phyloP scores from a whole-genome alignment of 192 early-diverging fungal species.

The Polychytrium aggregatum region DNA sequence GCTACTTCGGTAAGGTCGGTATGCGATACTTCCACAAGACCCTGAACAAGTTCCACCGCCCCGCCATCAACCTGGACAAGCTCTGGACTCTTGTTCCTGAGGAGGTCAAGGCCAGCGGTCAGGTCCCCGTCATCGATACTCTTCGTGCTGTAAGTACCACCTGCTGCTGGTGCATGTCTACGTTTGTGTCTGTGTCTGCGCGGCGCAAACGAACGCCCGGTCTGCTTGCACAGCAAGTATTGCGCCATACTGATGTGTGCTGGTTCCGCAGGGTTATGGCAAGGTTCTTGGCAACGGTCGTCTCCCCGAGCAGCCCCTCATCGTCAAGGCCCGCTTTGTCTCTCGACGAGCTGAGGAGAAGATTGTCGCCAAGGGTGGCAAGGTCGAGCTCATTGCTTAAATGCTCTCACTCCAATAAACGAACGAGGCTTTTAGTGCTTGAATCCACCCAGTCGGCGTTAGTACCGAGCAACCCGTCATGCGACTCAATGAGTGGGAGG shows the following conservation, averaged over 20 bases:
- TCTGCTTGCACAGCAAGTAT: too few relatives aligned
- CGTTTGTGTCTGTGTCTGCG: background rate
- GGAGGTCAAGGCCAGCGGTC: conserved; percentile 71
- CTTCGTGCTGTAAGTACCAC: conserved; percentile 45
- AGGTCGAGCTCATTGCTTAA: conserved; percentile 47
- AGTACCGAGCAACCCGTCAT: too few relatives aligned
- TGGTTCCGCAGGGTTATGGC: conserved; percentile 60
- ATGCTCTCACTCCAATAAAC: conserved; percentile 6
- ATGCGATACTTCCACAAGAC: conserved; percentile 99
- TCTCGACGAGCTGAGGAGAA: conserved; percentile 92
- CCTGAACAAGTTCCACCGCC: conserved; percentile 73
- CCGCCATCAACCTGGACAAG: conserved; percentile 87
- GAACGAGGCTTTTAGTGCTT: too few relatives aligned
- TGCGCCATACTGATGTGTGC: too few relatives aligned
- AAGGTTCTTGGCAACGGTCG: conserved; percentile 95
- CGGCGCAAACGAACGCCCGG: too few relatives aligned
- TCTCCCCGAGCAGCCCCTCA: conserved; percentile 80
- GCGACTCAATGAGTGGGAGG: too few relatives aligned
- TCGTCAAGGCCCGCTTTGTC: conserved; percentile 90
- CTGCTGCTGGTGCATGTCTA: background rate
- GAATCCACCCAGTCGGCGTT: too few relatives aligned
- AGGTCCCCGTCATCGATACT: conserved; percentile 89
- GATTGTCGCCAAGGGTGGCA: conserved; percentile 94
- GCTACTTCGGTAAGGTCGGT: conserved; percentile 99
- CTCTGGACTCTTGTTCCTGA: conserved; percentile 84